Conservation (phyloP, 768 basidiomycete genomes). For the Tricholoma furcatifolium region DNA sequence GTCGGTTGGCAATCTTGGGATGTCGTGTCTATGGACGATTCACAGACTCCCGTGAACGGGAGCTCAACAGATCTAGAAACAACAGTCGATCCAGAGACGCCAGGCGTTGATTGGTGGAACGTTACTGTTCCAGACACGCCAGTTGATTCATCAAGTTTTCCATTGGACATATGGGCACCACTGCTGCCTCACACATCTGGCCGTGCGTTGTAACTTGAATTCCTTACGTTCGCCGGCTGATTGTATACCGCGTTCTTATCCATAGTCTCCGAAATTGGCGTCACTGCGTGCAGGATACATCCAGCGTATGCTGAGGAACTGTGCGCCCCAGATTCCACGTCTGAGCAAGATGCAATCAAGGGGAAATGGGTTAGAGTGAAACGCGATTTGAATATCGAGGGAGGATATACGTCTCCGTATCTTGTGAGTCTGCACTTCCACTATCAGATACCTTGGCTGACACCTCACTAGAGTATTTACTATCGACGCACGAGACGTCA, state of each 20-base stretch:
- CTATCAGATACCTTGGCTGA: not conserved
- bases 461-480: constrained; percentile 54
- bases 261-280: constrained; percentile 78
- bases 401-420: constrained; percentile 51
- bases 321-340: constrained; percentile 69
- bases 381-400: constrained; percentile 71
- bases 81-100: constrained; percentile 6
- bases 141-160: constrained; percentile 66
- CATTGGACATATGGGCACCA: constrained; percentile 79
- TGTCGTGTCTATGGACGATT: constrained; percentile 37
- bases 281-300: constrained; percentile 65
- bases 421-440: constrained; percentile 42
- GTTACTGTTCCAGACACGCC: constrained; percentile 39
- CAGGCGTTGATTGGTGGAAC: constrained; percentile 70
- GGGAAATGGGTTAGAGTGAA: constrained; percentile 91
- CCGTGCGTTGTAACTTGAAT: constrained; percentile 40
- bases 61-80: constrained; percentile 14
- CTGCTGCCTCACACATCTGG: constrained; percentile 76
- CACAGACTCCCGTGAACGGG: constrained; percentile 13
- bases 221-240: not conserved
- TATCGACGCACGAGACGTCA: constrained; percentile 85
- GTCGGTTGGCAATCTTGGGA: constrained; percentile 94
- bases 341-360: constrained; percentile 70
- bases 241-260: constrained; percentile 1
- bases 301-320: constrained; percentile 54